Percentiles rank a stretch among this genome's conserved stretches.
phyloP scores from a whole-genome alignment of 108 stramenopile genomes.

The Thalassiosira profunda region DNA sequence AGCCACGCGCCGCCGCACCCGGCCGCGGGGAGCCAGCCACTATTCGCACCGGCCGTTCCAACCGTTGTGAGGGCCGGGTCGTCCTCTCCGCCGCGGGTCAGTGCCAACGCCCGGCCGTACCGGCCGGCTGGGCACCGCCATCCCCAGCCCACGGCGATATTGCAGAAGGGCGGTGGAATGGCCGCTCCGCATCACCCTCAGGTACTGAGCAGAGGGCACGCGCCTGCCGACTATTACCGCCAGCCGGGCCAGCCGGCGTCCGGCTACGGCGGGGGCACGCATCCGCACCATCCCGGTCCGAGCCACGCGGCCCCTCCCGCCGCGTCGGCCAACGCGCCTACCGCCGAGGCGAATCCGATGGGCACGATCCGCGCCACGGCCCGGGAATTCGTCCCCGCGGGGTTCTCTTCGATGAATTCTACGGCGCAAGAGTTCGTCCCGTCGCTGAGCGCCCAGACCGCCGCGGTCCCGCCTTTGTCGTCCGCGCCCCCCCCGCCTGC shows the following conservation, averaged over 20 bases:
- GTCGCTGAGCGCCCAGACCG: constrained; percentile 36
- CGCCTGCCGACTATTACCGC: background rate
- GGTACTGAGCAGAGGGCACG: constrained; percentile 7
- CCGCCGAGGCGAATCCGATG: constrained; percentile 39
- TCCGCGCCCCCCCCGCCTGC: background rate
- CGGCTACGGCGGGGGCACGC: too few species aligned
- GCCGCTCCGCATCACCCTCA: constrained; percentile 2
- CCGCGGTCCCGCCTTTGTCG: constrained; percentile 7
- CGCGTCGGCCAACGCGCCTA: constrained; percentile 1
- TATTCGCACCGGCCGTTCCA: constrained; percentile 18
- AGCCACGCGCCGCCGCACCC: constrained; percentile 1
- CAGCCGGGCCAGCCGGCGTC: constrained; percentile 39
- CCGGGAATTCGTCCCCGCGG: constrained; percentile 74
- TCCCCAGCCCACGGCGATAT: constrained; percentile 11
- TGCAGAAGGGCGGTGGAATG: constrained; percentile 9
- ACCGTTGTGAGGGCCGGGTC: background rate
- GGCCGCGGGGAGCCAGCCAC: constrained; percentile 29
- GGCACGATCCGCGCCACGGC: constrained; percentile 81
- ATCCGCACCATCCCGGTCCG: constrained; percentile 7
- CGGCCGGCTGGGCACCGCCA: background rate
- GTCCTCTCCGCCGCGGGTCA: constrained; percentile 3
- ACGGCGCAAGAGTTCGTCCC: constrained; percentile 15
- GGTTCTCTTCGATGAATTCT: constrained; percentile 18
- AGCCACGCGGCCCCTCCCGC: background rate
- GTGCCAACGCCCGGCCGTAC: background rate